Base-by-base conservation (phyloP, 2,329 filamentous ascomycete genomes). In the Fusarium avenaceum region DNA sequence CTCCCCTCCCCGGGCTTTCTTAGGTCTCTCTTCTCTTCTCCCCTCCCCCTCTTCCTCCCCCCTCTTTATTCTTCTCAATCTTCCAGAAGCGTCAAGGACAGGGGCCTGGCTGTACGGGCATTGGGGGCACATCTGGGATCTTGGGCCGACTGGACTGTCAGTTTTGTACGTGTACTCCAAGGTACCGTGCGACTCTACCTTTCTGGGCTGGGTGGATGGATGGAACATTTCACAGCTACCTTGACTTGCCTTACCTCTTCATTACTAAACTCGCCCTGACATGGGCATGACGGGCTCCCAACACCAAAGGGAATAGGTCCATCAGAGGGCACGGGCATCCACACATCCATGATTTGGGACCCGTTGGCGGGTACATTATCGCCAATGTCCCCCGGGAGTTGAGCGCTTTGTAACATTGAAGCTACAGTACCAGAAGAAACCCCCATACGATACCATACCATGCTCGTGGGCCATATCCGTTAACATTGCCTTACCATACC, bases 281-380 rank as follows among this genome's bases (percentile, higher is more conserved):
- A 72, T 72, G 71, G 69, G 69, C 69, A 72, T 70, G 63, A 69
- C 65, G 64, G 64, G 55, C 60, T 61, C 48, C 49, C 53, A 62
- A 62, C 44, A 51, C 44, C 50, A 57, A 56, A 63, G 53, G 20
- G 42, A 56, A 52, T 59, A 48, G 26, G 60, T 50, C 19, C 33
- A 64, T 57, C 44, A 66, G 26, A 62, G 61, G 60, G 63, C 64
- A 70, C 67, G 67, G 57, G 49, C 58, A 61, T 62, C 53, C 49
- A 50, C 56, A 47, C 32, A 50, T 59, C 46, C 50, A 62, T 64
- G 56, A 46, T 53, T 57, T 59, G 54, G 64, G 53, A 35, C 64
- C 56, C 49, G 64, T 62, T 60, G 67, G 54, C 65, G 56, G 71
- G 71, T 73, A 73, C 71, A 67, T 73, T 65, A 72, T 72, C 71